A percentile compares a stretch with the other conserved stretches of the same genome.
Evolutionary conservation across 2,329 filamentous ascomycete genomes (phyloP).

Genomic region (Pseudopithomyces maydicus): DNA sequence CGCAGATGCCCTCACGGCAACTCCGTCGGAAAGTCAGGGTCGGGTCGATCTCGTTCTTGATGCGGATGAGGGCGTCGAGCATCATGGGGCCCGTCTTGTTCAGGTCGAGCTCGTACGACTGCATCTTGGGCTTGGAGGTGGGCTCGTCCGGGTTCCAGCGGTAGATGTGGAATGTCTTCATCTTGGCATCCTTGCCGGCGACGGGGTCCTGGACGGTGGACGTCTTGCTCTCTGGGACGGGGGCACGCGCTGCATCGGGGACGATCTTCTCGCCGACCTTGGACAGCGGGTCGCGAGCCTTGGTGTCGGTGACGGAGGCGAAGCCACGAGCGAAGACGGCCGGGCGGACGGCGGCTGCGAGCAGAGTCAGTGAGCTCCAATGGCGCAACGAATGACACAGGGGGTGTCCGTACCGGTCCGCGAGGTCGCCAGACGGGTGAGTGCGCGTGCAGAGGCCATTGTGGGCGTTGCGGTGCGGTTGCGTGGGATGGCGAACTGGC

Average conservation of each 20-base stretch:
- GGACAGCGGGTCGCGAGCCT: constrained; percentile 39
- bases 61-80: constrained; percentile 92
- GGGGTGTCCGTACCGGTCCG: constrained; percentile 38
- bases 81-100: constrained; percentile 99
- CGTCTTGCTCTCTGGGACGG: constrained; percentile 58
- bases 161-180: constrained; percentile 99
- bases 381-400: constrained; percentile 11
- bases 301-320: constrained; percentile 43
- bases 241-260: constrained; percentile 29
- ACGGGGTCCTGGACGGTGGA: constrained; percentile 67
- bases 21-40: constrained; percentile 94
- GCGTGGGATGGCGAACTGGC: constrained; percentile 18
- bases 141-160: constrained; percentile 96
- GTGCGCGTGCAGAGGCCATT: constrained; percentile 46
- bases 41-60: constrained; percentile 98
- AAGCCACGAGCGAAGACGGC: constrained; percentile 45
- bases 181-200: constrained; percentile 61
- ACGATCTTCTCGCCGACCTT: constrained; percentile 36
- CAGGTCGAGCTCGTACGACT: constrained; percentile 90
- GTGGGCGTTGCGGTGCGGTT: constrained; percentile 30
- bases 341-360: constrained; percentile 41
- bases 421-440: constrained; percentile 44
- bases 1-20: constrained; percentile 98
- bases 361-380: constrained; percentile 32
- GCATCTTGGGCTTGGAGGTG: constrained; percentile 91